phyloP scores from a whole-genome alignment of 768 basidiomycete species.

The Podaxis sp. region DNA sequence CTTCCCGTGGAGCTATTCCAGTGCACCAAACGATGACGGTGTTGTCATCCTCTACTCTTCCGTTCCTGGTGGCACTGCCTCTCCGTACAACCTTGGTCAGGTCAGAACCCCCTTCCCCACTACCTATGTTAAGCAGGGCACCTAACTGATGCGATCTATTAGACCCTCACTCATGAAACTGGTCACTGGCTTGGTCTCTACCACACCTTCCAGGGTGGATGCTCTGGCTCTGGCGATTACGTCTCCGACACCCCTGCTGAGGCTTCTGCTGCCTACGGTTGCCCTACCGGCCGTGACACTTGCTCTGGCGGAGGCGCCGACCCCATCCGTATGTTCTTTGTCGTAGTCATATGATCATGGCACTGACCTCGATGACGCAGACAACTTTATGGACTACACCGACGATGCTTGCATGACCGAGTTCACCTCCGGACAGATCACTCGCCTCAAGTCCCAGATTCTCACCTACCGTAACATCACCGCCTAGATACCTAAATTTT shows the following conservation, averaged over 20 bases:
- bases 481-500: constrained; percentile 11
- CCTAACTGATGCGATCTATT: constrained; percentile 9
- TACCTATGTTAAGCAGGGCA: neutral
- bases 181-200: constrained; percentile 61
- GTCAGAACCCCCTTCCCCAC: constrained; percentile 14
- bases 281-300: constrained; percentile 32
- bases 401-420: constrained; percentile 46
- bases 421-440: constrained; percentile 43
- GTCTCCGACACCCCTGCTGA: constrained; percentile 47
- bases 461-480: constrained; percentile 38
- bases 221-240: constrained; percentile 32
- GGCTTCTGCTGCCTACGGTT: constrained; percentile 36
- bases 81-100: constrained; percentile 38
- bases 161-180: constrained; percentile 51
- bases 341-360: neutral
- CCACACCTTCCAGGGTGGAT: constrained; percentile 56
- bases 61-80: constrained; percentile 37
- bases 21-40: constrained; percentile 42
- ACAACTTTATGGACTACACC: constrained; percentile 54
- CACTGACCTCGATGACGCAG: constrained; percentile 15
- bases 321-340: constrained; percentile 33
- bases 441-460: constrained; percentile 37
- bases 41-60: constrained; percentile 39
- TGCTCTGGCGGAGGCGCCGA: constrained; percentile 37
- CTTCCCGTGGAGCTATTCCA: constrained; percentile 41